Conservation (phyloP, 2,329 filamentous ascomycete species). For the Cercospora canescens region DNA sequence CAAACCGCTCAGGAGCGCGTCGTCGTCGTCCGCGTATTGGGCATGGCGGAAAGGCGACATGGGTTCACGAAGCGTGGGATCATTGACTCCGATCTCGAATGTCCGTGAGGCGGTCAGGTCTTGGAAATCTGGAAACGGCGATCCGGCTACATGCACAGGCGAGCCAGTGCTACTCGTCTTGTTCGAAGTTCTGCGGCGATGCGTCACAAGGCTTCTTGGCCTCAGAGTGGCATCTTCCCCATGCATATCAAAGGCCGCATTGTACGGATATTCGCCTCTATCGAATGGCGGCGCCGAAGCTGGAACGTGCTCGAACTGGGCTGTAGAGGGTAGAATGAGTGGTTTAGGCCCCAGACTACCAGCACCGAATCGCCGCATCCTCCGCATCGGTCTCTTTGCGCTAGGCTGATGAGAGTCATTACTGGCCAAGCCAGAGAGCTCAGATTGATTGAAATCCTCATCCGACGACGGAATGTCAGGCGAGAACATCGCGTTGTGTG, state of each 20-base stretch:
- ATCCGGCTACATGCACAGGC: constrained; percentile 4
- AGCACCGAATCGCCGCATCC: constrained; percentile 39
- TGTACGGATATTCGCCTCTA: constrained; percentile 8
- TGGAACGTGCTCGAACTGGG: constrained; percentile 28
- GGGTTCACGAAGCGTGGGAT: neutral
- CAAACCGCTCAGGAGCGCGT: constrained; percentile 5
- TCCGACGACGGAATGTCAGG: constrained; percentile 23
- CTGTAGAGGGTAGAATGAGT: constrained; percentile 36
- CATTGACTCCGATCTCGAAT: neutral
- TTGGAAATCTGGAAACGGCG: constrained; percentile 9
- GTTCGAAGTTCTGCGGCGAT: neutral
- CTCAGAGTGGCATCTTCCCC: neutral
- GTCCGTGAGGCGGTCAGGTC: neutral
- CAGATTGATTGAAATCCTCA: constrained; percentile 14
- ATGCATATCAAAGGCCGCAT: neutral
- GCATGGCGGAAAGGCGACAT: neutral
- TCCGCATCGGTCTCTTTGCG: constrained; percentile 26
- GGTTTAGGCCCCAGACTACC: constrained; percentile 36
- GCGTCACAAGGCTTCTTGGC: neutral
- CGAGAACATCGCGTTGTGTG: constrained; percentile 17
- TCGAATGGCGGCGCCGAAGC: constrained; percentile 33
- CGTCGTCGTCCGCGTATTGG: constrained; percentile 1
- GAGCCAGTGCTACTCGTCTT: constrained; percentile 2
- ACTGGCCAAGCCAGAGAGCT: constrained; percentile 10
- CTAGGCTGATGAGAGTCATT: constrained; percentile 1